Conservation (phyloP, 164 flowering plant genomes). For the Nymphaea thermarum region DNA sequence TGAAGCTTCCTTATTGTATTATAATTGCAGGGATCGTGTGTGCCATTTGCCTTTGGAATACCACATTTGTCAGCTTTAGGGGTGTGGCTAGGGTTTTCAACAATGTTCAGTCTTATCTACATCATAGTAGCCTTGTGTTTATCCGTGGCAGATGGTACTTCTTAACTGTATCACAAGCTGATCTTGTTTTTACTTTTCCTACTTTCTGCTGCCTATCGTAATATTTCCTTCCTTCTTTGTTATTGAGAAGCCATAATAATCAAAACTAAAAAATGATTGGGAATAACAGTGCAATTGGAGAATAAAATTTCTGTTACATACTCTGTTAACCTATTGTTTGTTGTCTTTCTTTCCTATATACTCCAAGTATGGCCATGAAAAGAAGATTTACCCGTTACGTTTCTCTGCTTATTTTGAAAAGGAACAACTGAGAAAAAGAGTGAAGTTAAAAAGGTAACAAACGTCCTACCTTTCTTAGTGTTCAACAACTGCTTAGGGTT, state of each 20-base stretch:
- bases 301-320: no score
- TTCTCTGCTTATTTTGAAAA: no score
- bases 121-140: slow-evolving; percentile 43
- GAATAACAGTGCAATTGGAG: background rate
- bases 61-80: slow-evolving; percentile 86
- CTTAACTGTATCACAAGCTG: background rate
- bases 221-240: background rate
- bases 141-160: slow-evolving; percentile 61
- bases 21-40: slow-evolving; percentile 69
- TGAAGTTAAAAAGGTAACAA: no score
- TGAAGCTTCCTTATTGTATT: slow-evolving; percentile 87
- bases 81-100: slow-evolving; percentile 76
- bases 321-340: no score
- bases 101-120: slow-evolving; percentile 58
- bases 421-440: no score
- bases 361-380: no score
- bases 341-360: no score
- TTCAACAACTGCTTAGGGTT: no score
- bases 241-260: background rate
- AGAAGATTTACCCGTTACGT: no score
- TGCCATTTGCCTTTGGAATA: slow-evolving; percentile 58
- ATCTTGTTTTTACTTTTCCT: background rate
- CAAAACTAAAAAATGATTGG: background rate
- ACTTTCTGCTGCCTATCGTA: no score
- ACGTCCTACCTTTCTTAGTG: no score